These are phyloP conservation scores for Aureobasidium sp. DNA, from an alignment of 2,329 filamentous ascomycete species.

Conservation along the genomic window DNA sequence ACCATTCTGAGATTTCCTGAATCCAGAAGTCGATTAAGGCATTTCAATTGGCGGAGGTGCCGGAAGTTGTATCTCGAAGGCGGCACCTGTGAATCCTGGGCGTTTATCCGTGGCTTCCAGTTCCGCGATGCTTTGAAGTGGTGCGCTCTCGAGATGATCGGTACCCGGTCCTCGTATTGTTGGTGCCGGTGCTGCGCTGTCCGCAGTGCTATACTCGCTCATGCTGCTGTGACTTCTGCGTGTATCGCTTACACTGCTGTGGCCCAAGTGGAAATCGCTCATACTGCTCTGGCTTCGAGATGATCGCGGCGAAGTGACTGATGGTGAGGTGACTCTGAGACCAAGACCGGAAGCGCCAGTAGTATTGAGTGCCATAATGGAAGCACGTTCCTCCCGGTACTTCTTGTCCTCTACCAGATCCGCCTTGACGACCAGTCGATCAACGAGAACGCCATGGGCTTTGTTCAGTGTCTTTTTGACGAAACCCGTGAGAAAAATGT, in stretches of 20 bases:
- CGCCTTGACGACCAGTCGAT: constrained; percentile 29
- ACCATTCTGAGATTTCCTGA: not conserved
- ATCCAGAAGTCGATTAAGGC: not conserved
- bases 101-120: not conserved
- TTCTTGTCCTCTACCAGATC: constrained; percentile 18
- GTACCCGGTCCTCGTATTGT: not conserved
- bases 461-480: constrained; percentile 78
- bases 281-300: constrained; percentile 3
- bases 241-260: not conserved
- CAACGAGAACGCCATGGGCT: constrained; percentile 64
- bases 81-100: not conserved
- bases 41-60: constrained; percentile 2
- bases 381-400: constrained; percentile 9
- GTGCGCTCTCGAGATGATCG: not conserved
- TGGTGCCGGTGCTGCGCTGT: not conserved
- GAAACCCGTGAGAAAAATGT: constrained; percentile 66
- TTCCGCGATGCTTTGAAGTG: constrained; percentile 6
- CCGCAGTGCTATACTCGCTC: not conserved
- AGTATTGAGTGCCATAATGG: not conserved
- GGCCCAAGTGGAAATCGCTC: not conserved
- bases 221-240: constrained; percentile 6
- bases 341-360: not conserved
- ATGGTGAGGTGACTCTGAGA: not conserved
- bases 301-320: not conserved
- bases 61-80: not conserved